Conservation (phyloP, 2,329 filamentous ascomycete genomes). For the Curvularia hawaiiensis region DNA sequence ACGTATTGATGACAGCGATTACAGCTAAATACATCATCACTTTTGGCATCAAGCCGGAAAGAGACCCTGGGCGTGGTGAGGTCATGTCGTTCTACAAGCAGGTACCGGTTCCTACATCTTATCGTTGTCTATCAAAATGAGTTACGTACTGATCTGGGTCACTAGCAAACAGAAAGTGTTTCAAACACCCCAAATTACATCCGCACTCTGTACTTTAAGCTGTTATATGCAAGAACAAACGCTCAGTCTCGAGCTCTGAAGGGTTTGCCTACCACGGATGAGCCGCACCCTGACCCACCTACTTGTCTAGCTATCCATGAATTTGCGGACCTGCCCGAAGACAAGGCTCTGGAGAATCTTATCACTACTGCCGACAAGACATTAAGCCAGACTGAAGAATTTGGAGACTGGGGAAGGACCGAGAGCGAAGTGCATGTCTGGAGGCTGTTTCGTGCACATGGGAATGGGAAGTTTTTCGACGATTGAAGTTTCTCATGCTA, state of each 20-base stretch:
- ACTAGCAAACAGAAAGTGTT: constrained; percentile 22
- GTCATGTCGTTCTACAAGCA: constrained; percentile 24
- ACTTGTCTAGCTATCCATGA: constrained; percentile 39
- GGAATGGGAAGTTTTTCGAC: constrained; percentile 9
- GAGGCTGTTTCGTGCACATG: constrained; percentile 8
- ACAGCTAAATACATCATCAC: constrained; percentile 24
- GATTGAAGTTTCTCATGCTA: not conserved
- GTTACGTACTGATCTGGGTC: not conserved
- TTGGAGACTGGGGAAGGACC: not conserved
- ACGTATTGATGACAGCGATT: constrained; percentile 7
- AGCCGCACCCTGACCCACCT: constrained; percentile 30
- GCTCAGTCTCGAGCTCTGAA: constrained; percentile 38
- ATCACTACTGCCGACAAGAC: not conserved
- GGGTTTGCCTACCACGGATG: constrained; percentile 31
- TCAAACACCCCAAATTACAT: constrained; percentile 26
- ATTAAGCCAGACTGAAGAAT: not conserved
- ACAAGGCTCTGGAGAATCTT: constrained; percentile 19
- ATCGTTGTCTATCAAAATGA: too few species aligned
- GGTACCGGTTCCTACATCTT: not conserved
- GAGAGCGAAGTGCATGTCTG: constrained; percentile 6
- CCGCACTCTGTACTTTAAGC: constrained; percentile 29
- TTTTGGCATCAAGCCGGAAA: constrained; percentile 23
- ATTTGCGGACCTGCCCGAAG: constrained; percentile 22
- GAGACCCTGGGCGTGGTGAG: constrained; percentile 16
- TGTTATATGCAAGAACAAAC: constrained; percentile 38